Evolutionary conservation across 805 yeast species (phyloP).

Genomic region (Brettanomyces custersianus): DNA sequence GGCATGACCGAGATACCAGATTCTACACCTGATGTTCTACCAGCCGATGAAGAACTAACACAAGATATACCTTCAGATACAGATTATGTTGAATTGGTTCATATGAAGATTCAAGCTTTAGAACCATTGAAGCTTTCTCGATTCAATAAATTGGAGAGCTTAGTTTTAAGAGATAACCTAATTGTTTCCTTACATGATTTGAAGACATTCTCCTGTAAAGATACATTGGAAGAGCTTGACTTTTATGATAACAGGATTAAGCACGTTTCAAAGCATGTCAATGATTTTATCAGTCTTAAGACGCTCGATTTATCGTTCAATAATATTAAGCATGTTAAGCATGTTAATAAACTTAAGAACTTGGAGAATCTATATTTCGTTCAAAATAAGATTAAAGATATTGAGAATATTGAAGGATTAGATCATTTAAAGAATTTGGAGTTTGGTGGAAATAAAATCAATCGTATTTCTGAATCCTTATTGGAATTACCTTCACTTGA

Average conservation of each 20-base stretch:
- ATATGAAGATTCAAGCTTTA: conserved; percentile 56
- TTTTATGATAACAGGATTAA: conserved; percentile 86
- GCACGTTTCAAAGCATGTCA: conserved; percentile 69
- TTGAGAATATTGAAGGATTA: conserved; percentile 56
- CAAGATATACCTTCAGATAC: conserved; percentile 47
- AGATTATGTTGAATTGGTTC: conserved; percentile 56
- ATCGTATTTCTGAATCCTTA: conserved; percentile 47
- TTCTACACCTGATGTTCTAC: conserved; percentile 42
- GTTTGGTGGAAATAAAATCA: conserved; percentile 80
- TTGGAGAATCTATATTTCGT: conserved; percentile 74
- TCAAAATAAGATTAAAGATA: conserved; percentile 73
- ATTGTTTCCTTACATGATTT: conserved; percentile 65
- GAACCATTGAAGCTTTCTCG: conserved; percentile 51
- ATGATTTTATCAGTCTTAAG: conserved; percentile 45
- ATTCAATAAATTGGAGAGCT: conserved; percentile 45
- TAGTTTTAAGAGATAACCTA: conserved; percentile 79
- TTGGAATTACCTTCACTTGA: conserved; percentile 45
- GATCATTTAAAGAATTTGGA: conserved; percentile 60
- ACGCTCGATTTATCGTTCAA: conserved; percentile 82
- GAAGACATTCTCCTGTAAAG: conserved; percentile 38
- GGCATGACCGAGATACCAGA: conserved; percentile 30
- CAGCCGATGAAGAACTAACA: conserved; percentile 62
- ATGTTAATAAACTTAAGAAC: conserved; percentile 51
- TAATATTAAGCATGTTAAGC: conserved; percentile 77
- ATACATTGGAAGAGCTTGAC: conserved; percentile 66